Base-by-base conservation (phyloP, 1,284 basidiomycete genomes). In the Neolentinus lepideus region DNA sequence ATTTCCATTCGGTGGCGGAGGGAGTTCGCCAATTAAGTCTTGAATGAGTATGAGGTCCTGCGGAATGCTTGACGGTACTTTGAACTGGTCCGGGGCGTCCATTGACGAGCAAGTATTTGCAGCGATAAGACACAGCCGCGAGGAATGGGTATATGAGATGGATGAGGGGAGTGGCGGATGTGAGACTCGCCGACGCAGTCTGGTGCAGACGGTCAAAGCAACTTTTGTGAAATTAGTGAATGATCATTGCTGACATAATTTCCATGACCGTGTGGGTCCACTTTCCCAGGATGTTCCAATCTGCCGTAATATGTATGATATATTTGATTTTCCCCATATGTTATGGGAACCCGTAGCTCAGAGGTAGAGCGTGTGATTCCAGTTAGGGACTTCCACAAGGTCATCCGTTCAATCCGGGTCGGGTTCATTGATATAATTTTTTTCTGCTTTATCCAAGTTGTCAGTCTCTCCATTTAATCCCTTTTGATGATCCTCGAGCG, bases 1-100 rank as follows among this genome's bases (percentile, higher is more conserved):
- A 4, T 43, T 43, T n/a, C 16, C 38, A 21, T 43, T 59, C 12
- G 6, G 38, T 14, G 63, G 59, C 2, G 58, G 16, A 10, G 60
- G 60, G 53, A 67, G 22, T 12, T 65, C 59, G 14, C 81, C 83
- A 55, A 90, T 71, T 27, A 89, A 61, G 56, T 82, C 81, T 54
- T 81, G 83, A 46, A 90, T 90, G 48, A 90, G 75, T 38, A 85
- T 75, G 21, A 90, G 69, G 64, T 90, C 88, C 63, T 89, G 88
- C 10, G 88, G 79, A 21, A 88, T 68, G 16, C 62, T 63, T n/a
- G 73, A 73, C 33, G 87, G 87, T 11, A 79, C 61, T 64, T 80
- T 82, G 75, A 88, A 90, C 19, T 35, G 22, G 22, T 12, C 24
- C 8, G 25, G 47, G 22, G 47, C 22, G 9, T 50, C 27, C 24